These are phyloP conservation scores for Jamesozyma lodderae DNA, from an alignment of 805 yeast genomes.

Conservation along the genomic window DNA sequence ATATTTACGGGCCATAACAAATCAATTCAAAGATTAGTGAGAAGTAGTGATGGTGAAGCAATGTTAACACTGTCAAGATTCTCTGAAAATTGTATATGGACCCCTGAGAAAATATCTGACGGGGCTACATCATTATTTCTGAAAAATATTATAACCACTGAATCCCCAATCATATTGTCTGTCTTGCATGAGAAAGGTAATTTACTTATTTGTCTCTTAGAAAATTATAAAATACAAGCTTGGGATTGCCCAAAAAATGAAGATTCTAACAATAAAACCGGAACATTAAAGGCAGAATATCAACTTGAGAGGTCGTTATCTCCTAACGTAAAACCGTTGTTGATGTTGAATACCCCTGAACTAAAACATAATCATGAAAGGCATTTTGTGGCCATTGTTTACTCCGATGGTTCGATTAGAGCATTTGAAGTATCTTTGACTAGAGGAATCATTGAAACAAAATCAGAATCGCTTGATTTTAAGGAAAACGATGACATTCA, in stretches of 20 bases:
- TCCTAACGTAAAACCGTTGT: conserved; percentile 13
- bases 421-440: conserved; percentile 27
- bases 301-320: conserved; percentile 1
- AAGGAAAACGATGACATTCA: conserved; percentile 31
- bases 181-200: conserved; percentile 42
- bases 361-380: conserved; percentile 23
- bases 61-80: conserved; percentile 53
- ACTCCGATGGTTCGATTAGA: conserved; percentile 25
- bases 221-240: conserved; percentile 37
- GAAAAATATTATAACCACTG: conserved; percentile 37
- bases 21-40: conserved; percentile 56
- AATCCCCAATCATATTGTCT: conserved; percentile 40
- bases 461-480: conserved; percentile 12
- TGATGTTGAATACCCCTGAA: conserved; percentile 33
- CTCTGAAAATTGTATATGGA: conserved; percentile 50
- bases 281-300: conserved; percentile 13
- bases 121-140: conserved; percentile 31
- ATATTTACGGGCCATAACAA: conserved; percentile 82
- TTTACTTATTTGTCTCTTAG: conserved; percentile 38
- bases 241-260: conserved; percentile 47
- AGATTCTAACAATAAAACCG: conserved; percentile 13
- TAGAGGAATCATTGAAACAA: conserved; percentile 31
- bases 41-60: conserved; percentile 59
- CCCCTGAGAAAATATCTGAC: conserved; percentile 30
- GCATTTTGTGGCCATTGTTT: conserved; percentile 46